Evolutionary conservation across 495 filamentous ascomycete genomes (phyloP).

Genomic region (Trichoderma asperelloides): DNA sequence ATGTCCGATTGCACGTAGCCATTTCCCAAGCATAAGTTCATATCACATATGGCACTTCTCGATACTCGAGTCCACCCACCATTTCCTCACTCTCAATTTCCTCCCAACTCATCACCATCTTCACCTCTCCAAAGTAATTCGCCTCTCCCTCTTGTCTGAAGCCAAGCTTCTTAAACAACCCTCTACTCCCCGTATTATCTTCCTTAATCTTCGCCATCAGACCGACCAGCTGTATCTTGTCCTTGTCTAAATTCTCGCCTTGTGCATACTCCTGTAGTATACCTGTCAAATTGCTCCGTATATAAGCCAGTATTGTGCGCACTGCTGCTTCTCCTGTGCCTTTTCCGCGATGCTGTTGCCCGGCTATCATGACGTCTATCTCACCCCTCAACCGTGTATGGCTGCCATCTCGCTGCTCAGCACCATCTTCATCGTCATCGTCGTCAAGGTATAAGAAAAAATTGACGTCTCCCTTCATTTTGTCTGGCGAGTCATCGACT

Average conservation of each 20-base stretch:
- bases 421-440: background rate
- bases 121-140: slow-evolving; percentile 45
- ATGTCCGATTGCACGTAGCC: too few relatives aligned
- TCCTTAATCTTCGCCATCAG: slow-evolving; percentile 40
- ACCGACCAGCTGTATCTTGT: slow-evolving; percentile 17
- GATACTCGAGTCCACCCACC: background rate
- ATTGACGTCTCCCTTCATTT: slow-evolving; percentile 83
- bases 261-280: slow-evolving; percentile 53
- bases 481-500: slow-evolving; percentile 35
- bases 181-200: slow-evolving; percentile 30
- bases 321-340: slow-evolving; percentile 61
- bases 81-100: slow-evolving; percentile 14
- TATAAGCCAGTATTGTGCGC: slow-evolving; percentile 58
- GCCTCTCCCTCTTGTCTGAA: slow-evolving; percentile 33
- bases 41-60: background rate
- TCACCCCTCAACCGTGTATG: slow-evolving; percentile 43
- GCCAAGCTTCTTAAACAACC: slow-evolving; percentile 36
- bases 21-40: background rate
- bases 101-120: slow-evolving; percentile 31
- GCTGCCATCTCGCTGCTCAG: slow-evolving; percentile 1
- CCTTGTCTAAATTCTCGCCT: background rate
- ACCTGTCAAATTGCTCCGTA: slow-evolving; percentile 35
- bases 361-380: slow-evolving; percentile 83
- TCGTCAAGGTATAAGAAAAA: slow-evolving; percentile 55
- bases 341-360: slow-evolving; percentile 41